Percentiles rank a stretch among this genome's conserved stretches.
These are phyloP conservation scores for Haberlea rhodopensis DNA, from an alignment of 257 asterid species.

Conservation along the genomic window DNA sequence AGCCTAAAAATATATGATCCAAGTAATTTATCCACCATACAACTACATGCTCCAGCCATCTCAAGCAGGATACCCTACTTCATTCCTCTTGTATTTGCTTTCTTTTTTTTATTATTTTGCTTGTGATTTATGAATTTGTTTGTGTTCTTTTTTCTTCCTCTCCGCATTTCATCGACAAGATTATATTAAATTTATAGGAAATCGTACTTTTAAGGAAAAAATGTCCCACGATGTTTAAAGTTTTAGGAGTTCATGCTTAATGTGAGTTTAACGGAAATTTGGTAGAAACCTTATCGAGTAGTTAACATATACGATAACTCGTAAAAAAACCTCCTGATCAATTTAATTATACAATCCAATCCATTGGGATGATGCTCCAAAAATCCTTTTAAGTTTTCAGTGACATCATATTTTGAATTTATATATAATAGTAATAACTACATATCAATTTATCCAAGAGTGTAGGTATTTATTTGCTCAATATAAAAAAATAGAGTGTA, in stretches of 20 bases:
- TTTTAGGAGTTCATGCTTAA: neutral
- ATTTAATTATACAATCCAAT: too few species aligned
- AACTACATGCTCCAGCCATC: neutral
- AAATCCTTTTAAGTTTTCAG: neutral
- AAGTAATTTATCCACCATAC: too few species aligned
- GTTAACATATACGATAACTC: too few species aligned
- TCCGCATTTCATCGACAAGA: neutral
- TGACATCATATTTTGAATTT: neutral
- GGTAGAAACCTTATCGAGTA: too few species aligned
- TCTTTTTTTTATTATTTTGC: neutral
- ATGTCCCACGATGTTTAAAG: too few species aligned
- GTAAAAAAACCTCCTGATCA: neutral
- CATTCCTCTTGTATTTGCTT: neutral
- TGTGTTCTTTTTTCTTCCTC: neutral
- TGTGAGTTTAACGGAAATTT: neutral
- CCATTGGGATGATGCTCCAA: neutral
- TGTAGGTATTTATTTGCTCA: too few species aligned
- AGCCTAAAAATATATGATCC: too few species aligned
- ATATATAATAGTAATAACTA: too few species aligned
- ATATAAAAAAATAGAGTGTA: too few species aligned
- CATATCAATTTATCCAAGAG: neutral
- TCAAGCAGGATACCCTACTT: neutral
- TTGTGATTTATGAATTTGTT: neutral
- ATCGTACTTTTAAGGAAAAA: too few species aligned
- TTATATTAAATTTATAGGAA: too few species aligned